Evolutionary conservation across 1,139 yeast genomes (phyloP).

Genomic region (Neolecta irregularis): DNA sequence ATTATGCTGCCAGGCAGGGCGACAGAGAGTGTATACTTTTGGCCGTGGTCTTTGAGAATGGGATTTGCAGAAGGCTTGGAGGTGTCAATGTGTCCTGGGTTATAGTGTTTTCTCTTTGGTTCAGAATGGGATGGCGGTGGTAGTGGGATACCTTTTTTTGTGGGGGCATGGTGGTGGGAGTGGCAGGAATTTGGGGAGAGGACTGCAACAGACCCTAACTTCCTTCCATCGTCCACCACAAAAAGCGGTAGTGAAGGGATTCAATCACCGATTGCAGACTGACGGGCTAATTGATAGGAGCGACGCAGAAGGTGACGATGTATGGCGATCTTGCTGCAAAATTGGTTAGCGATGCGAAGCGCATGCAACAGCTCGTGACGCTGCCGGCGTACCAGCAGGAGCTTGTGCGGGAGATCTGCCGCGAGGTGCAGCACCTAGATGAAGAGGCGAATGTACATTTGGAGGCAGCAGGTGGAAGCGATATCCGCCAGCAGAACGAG

Average conservation of each 20-base stretch:
- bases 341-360: constrained; percentile 66
- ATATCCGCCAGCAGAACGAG: constrained; percentile 28
- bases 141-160: too few relatives aligned
- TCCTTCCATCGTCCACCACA: too few relatives aligned
- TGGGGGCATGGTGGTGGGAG: too few relatives aligned
- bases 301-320: constrained; percentile 45
- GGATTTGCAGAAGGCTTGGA: constrained; percentile 9
- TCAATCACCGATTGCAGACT: too few relatives aligned
- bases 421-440: constrained; percentile 29
- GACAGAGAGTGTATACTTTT: constrained; percentile 9
- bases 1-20: constrained; percentile 13
- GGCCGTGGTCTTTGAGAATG: background rate
- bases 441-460: constrained; percentile 34
- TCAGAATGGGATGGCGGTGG: too few relatives aligned
- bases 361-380: constrained; percentile 50
- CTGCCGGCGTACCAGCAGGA: constrained; percentile 66
- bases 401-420: constrained; percentile 45
- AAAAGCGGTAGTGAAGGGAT: too few relatives aligned
- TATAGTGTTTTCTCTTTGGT: too few relatives aligned
- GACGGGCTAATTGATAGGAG: too few relatives aligned
- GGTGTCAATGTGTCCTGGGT: constrained; percentile 8
- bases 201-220: too few relatives aligned
- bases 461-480: constrained; percentile 25
- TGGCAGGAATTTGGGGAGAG: too few relatives aligned
- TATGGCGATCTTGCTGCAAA: constrained; percentile 80